Evolutionary conservation across 371 early-diverging fungal genomes (phyloP), one percentile per base, ranked within the genome.

Genomic region (Batrachochytrium dendrobatidis): DNA sequence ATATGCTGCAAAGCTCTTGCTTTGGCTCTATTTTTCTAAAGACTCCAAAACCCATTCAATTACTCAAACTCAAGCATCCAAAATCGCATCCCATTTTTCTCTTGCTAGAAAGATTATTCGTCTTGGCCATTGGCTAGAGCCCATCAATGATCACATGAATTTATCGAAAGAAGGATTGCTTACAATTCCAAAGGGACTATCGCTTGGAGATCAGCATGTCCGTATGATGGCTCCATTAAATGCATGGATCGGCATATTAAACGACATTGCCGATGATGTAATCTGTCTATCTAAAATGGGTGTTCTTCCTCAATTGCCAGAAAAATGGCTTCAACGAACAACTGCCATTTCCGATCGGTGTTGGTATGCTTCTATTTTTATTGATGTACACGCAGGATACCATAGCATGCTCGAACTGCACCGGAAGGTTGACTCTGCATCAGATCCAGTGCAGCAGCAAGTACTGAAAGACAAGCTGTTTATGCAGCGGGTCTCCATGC

Each of bases 241-340:
- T 60, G 66, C 59, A 7, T 48, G 71, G 1, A 28, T 79, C 44
- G 82, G 84, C 8, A 60, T 86, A 28, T 67, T 76, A n/a, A 86
- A 89, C 58, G 82, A 81, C 30, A 55, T 88, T n/a, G 71, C 82
- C 17, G 91, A 91, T 67, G 91, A 91, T 56, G 65, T 85, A 22
- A 84, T 79, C 56, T 86, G 86, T 53, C 66, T 88, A 3, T 79
- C 79, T 26, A 88, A 86, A 54, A 62, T 91, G 45, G 87, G 87
- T 6, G 67, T 86, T 2, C 44, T 88, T n/a, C 62, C 67, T 34
- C 65, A 69, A 22, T 51, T 60, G 18, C 58, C 63, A 45, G 56
- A 53, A 22, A 58, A 62, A 28, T 31, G 48, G 3, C n/a, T n/a
- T n/a, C n/a, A n/a, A n/a, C 59, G 58, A 45, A 63, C 59, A 22